A percentile compares a stretch with the other conserved stretches of the same genome.
Evolutionary conservation across 2,329 filamentous ascomycete genomes (phyloP).

Genomic region (Chaetomium globosum): DNA sequence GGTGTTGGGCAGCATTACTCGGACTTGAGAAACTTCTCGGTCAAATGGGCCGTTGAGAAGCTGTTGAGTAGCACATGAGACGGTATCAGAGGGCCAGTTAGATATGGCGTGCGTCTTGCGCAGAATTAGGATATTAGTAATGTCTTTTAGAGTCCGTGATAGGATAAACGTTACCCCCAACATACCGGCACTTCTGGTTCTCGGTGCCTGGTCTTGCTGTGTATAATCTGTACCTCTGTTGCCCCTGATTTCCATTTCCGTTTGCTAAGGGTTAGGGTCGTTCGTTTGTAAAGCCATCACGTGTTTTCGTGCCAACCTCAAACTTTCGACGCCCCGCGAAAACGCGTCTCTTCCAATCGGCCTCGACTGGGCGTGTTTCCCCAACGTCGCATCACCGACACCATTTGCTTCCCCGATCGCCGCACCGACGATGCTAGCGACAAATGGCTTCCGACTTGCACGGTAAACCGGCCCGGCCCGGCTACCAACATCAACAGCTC

Average conservation of each 20-base stretch:
- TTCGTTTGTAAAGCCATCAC: constrained; percentile 15
- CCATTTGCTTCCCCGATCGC: constrained; percentile 1
- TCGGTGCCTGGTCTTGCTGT: no score
- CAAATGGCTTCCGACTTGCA: constrained; percentile 36
- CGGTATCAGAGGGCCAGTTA: background rate
- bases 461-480: constrained; percentile 28
- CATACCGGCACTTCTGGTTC: background rate
- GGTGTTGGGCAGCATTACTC: constrained; percentile 72
- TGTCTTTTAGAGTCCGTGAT: background rate
- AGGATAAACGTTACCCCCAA: background rate
- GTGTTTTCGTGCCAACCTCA: constrained; percentile 24
- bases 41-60: constrained; percentile 70
- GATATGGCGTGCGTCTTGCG: background rate
- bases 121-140: constrained; percentile 5
- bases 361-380: constrained; percentile 2
- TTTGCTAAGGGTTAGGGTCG: background rate
- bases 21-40: constrained; percentile 68
- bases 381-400: background rate
- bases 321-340: background rate
- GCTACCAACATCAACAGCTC: constrained; percentile 14
- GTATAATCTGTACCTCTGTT: no score
- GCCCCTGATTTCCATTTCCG: background rate
- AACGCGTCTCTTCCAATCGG: constrained; percentile 15
- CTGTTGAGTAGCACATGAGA: constrained; percentile 55
- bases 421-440: constrained; percentile 25